Base-by-base conservation (phyloP, 208 protist genomes). In the Trypanosoma lewisi region DNA sequence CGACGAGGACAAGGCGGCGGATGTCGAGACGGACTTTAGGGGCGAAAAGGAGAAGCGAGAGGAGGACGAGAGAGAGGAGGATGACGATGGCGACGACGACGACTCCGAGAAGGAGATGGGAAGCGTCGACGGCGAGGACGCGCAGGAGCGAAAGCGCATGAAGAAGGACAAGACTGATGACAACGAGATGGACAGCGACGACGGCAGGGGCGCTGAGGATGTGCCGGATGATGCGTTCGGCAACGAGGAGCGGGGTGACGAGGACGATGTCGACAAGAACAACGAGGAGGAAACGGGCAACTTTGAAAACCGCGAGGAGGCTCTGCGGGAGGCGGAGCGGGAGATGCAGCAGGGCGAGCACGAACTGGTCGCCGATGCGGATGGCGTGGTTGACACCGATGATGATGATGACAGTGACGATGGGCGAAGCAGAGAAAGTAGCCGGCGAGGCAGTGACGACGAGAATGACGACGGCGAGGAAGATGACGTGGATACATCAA, bases 1-100 rank as follows among this genome's bases (percentile, higher is more conserved):
- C 47, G 83, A 90, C 19, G 90, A 95, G 72, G 94, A 96, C 60
- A 89, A 94, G 41, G 90, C 86, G n/a, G 87, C 90, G 2, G 90
- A 96, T 58, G 89, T 93, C 3, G 80, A 88, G 62, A 88, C 79
- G 9, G 86, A 96, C 69, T 94, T 93, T 61, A 77, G 93, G 44
- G 87, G 64, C 0, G 49, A 86, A n/a, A 94, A 96, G 55, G 81
- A 94, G 63, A 42, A 75, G 14, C 85, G 85, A 8, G 80, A 91
- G 11, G 88, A 94, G 41, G 82, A 72, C 55, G 81, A 95, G 1
- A 63, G 84, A 2, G 82, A 91, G 25, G 82, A 85, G 30, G 82
- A 95, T 55, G 82, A 94, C 42, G 82, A 87, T 6, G 80, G 80
- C 3, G 85, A 83, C 16, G 75, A 74, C n/a, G 71, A 73, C 12